Evolutionary conservation across 441 rosid genomes (phyloP).

Genomic region (Aleurites moluccanus): DNA sequence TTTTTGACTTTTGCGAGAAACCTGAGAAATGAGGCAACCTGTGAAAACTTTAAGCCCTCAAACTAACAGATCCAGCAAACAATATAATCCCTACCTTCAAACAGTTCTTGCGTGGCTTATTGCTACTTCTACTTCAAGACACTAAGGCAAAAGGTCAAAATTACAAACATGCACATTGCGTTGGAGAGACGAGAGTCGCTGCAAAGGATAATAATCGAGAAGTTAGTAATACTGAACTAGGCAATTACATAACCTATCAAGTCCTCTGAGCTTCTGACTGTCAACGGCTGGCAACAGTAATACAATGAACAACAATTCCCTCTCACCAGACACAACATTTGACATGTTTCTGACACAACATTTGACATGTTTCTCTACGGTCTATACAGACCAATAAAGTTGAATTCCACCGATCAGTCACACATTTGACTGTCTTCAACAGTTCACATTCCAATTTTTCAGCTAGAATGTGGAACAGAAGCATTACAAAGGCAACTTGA

Average conservation of each 20-base stretch:
- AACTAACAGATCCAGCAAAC: too few species aligned
- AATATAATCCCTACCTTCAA: background rate
- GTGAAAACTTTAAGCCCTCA: too few species aligned
- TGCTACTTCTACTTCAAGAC: background rate
- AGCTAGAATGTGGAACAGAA: background rate
- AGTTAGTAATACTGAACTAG: background rate
- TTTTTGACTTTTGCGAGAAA: background rate
- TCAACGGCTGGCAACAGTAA: background rate
- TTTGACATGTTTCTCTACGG: conserved; percentile 15
- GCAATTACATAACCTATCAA: conserved; percentile 17
- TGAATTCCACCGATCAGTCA: conserved; percentile 15
- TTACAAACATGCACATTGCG: background rate
- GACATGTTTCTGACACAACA: conserved; percentile 20
- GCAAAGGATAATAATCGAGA: background rate
- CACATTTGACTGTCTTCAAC: conserved; percentile 13
- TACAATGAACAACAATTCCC: conserved; percentile 1
- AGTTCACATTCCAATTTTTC: conserved; percentile 24
- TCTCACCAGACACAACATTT: conserved; percentile 19
- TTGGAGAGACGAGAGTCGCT: background rate
- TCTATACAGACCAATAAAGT: conserved; percentile 22
- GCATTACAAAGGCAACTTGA: conserved; percentile 5
- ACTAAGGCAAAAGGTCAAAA: background rate
- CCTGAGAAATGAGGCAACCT: background rate
- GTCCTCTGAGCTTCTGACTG: background rate
- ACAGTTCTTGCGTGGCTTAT: background rate